Evolutionary conservation across 192 early-diverging fungal species (phyloP).

Genomic region (Rhizoclosmatium globosum): DNA sequence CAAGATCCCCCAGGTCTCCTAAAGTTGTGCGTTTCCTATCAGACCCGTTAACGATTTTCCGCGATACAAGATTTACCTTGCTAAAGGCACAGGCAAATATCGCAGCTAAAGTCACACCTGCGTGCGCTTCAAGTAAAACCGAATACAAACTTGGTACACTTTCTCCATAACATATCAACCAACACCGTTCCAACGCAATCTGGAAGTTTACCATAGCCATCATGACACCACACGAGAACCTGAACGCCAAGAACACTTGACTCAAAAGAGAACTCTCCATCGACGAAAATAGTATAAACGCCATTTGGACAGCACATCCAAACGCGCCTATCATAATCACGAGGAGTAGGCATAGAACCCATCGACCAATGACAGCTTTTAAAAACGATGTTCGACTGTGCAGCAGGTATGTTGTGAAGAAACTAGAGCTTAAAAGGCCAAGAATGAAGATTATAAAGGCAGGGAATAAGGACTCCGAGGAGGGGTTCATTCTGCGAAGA

Average conservation of each 20-base stretch:
- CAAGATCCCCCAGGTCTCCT: neutral
- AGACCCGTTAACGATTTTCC: neutral
- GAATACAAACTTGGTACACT: neutral
- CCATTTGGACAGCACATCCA: too few relatives aligned
- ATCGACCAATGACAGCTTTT: too few relatives aligned
- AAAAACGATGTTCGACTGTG: too few relatives aligned
- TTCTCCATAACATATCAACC: neutral
- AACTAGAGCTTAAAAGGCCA: too few relatives aligned
- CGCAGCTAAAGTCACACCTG: neutral
- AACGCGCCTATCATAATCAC: too few relatives aligned
- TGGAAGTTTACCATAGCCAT: neutral
- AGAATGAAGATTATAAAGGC: too few relatives aligned
- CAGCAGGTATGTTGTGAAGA: too few relatives aligned
- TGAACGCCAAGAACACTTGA: slow-evolving; percentile 2
- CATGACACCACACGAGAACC: neutral
- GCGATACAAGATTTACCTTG: neutral
- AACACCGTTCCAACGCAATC: slow-evolving; percentile 2
- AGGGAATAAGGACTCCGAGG: too few relatives aligned
- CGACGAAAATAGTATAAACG: too few relatives aligned
- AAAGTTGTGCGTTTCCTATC: slow-evolving; percentile 3
- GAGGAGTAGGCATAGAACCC: too few relatives aligned
- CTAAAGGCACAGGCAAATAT: neutral
- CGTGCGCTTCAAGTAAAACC: neutral
- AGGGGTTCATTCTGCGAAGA: too few relatives aligned
- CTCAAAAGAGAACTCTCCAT: neutral